These are phyloP conservation scores for Chlorokybus atmophyticus DNA, from an alignment of 139 green algal species.

Conservation along the genomic window DNA sequence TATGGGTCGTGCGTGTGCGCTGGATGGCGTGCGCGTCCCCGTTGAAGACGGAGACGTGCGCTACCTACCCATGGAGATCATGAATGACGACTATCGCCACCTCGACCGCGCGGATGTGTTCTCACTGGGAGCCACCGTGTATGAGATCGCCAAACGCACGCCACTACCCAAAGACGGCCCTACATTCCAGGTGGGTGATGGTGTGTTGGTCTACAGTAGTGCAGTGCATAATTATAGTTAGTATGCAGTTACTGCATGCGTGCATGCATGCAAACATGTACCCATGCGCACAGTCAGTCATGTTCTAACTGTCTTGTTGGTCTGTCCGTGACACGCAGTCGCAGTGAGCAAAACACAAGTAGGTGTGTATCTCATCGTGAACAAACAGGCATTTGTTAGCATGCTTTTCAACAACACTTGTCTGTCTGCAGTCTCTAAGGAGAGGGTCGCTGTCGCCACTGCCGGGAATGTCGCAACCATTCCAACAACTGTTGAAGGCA, in stretches of 20 bases:
- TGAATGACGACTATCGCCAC: slow-evolving; percentile 41
- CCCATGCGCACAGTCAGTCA: too few relatives aligned
- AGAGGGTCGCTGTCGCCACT: slow-evolving; percentile 9
- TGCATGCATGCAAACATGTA: too few relatives aligned
- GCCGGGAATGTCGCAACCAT: slow-evolving; percentile 3
- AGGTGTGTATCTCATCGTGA: too few relatives aligned
- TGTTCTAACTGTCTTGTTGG: too few relatives aligned
- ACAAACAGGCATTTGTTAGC: too few relatives aligned
- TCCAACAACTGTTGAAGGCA: slow-evolving; percentile 18
- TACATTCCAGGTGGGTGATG: slow-evolving; percentile 10
- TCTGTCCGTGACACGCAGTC: too few relatives aligned
- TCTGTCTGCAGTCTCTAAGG: too few relatives aligned
- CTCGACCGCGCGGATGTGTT: slow-evolving; percentile 85
- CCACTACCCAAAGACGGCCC: slow-evolving; percentile 4
- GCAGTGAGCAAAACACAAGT: too few relatives aligned
- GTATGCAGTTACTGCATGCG: too few relatives aligned
- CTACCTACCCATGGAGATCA: slow-evolving; percentile 71
- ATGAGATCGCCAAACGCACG: slow-evolving; percentile 28
- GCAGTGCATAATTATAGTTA: too few relatives aligned
- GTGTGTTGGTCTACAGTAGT: too few relatives aligned
- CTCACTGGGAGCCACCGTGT: slow-evolving; percentile 63
- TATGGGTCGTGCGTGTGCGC: slow-evolving; percentile 63
- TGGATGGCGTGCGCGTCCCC: slow-evolving; percentile 2
- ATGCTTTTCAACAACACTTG: too few relatives aligned
- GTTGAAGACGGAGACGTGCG: slow-evolving; percentile 33